Percentiles rank a stretch among this genome's conserved stretches.
Conservation (phyloP, 768 basidiomycete species). For the Leucosporidium creatinivorum region DNA sequence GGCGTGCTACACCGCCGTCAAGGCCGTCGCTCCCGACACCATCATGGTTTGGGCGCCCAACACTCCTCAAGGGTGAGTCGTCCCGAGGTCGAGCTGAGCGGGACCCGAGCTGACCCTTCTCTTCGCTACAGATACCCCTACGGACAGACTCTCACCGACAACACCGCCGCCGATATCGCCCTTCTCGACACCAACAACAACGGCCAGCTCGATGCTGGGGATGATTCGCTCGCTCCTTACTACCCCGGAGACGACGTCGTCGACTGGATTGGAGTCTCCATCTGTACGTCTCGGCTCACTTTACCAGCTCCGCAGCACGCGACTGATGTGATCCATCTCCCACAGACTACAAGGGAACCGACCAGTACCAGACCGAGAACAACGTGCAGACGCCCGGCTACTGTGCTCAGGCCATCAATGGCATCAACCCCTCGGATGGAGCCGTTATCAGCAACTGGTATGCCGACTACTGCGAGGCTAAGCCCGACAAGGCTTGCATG, state of each 20-base stretch:
- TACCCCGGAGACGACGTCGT: conserved; percentile 38
- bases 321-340: no score
- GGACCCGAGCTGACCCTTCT: not conserved
- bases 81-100: not conserved
- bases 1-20: conserved; percentile 34
- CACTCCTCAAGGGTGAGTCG: conserved; percentile 24
- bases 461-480: conserved; percentile 27
- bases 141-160: conserved; percentile 19
- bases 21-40: conserved; percentile 33
- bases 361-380: conserved; percentile 27
- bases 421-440: conserved; percentile 14
- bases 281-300: conserved; percentile 19
- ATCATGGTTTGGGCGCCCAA: conserved; percentile 39
- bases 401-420: conserved; percentile 32
- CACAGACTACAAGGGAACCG: conserved; percentile 34
- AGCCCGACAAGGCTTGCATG: conserved; percentile 37
- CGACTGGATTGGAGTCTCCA: conserved; percentile 39
- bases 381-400: conserved; percentile 23
- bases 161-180: conserved; percentile 26
- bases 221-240: conserved; percentile 37
- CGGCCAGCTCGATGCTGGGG: conserved; percentile 29
- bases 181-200: conserved; percentile 37
- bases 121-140: conserved; percentile 31
- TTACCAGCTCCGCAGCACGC: not conserved
- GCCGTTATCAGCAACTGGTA: conserved; percentile 30